phyloP scores from a whole-genome alignment of 306 rosid species.

The Castanea sativa region DNA sequence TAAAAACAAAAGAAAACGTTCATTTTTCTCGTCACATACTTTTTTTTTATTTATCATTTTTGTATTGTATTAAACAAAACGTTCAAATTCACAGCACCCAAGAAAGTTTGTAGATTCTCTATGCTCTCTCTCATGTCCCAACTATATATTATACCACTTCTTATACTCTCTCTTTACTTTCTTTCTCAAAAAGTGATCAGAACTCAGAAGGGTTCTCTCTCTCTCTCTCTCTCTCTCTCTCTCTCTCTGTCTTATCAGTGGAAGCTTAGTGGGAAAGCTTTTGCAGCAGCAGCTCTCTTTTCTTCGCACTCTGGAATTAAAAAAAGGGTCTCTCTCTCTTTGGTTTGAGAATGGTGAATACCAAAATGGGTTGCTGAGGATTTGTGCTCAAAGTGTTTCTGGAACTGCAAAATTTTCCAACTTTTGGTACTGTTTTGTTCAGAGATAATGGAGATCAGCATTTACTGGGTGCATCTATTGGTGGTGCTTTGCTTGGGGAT shows the following conservation, averaged over 20 bases:
- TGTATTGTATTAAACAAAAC: conserved; percentile 35
- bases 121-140: conserved; percentile 6
- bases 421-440: conserved; percentile 15
- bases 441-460: conserved; percentile 43
- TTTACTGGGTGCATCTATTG: conserved; percentile 33
- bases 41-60: neutral
- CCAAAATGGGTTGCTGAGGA: conserved; percentile 6
- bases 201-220: conserved; percentile 35
- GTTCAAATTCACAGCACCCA: conserved; percentile 64
- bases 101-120: conserved; percentile 45
- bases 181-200: conserved; percentile 32
- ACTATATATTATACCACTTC: conserved; percentile 32
- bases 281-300: conserved; percentile 5
- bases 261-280: conserved; percentile 25
- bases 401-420: neutral
- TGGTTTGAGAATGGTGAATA: conserved; percentile 30
- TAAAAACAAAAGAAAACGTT: conserved; percentile 67
- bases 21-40: conserved; percentile 40
- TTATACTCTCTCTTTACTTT: neutral
- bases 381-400: conserved; percentile 25
- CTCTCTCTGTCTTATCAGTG: conserved; percentile 22
- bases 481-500: conserved; percentile 44
- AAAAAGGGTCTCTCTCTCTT: conserved; percentile 20
- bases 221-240: conserved; percentile 7
- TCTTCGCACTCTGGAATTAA: conserved; percentile 5